Percentiles rank a stretch among this genome's conserved stretches.
phyloP scores from a whole-genome alignment of 73 alveolate genomes.

The Paramecium tetraurelia region DNA sequence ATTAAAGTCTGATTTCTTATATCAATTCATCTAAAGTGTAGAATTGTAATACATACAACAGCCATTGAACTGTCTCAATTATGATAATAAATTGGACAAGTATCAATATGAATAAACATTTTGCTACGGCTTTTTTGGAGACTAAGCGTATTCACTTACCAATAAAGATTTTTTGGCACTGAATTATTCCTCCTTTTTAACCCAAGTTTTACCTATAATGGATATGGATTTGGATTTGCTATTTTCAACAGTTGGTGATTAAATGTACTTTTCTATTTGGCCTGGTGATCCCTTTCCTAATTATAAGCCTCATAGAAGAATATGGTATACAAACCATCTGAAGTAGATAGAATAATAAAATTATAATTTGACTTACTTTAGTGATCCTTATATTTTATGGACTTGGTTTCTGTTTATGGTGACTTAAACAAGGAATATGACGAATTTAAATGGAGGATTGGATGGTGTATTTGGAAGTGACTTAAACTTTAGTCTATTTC shows the following conservation, averaged over 20 bases:
- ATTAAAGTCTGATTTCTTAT: background rate
- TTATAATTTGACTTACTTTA: background rate
- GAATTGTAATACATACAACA: background rate
- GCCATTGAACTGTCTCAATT: background rate
- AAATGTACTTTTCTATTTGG: constrained; percentile 35
- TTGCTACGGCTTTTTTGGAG: constrained; percentile 31
- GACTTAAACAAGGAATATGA: background rate
- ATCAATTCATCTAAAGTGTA: background rate
- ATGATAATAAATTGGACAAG: background rate
- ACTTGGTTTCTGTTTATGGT: constrained; percentile 28
- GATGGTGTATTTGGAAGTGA: constrained; percentile 37
- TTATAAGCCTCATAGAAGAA: constrained; percentile 32
- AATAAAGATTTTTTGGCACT: background rate
- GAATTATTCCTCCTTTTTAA: background rate
- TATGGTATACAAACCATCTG: constrained; percentile 25
- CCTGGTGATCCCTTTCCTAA: constrained; percentile 51
- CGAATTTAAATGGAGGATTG: background rate
- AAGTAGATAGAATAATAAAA: background rate
- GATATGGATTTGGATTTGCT: constrained; percentile 45
- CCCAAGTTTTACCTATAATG: background rate
- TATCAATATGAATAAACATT: constrained; percentile 10
- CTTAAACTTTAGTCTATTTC: background rate
- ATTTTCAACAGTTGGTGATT: background rate
- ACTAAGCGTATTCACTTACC: background rate
- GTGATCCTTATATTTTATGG: constrained; percentile 13